A percentile compares a stretch with the other conserved stretches of the same genome.
These are phyloP conservation scores for Zizania latifolia DNA, from an alignment of 176 grass and related monocot species.

Conservation along the genomic window DNA sequence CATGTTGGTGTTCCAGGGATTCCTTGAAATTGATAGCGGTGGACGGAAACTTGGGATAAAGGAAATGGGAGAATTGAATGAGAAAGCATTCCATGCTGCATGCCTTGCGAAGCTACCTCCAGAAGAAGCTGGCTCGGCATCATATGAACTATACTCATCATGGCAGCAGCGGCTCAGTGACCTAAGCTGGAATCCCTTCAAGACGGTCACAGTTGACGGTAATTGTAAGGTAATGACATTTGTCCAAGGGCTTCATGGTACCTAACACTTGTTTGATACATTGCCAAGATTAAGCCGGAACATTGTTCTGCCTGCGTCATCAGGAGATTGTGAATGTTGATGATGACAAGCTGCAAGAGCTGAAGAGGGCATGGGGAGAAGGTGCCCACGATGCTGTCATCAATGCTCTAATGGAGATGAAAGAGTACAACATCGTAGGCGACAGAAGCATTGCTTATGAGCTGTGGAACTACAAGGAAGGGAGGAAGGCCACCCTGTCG, in stretches of 20 bases:
- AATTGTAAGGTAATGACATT: conserved; percentile 1
- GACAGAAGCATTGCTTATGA: conserved; percentile 4
- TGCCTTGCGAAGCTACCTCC: conserved; percentile 23
- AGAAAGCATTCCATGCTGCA: conserved; percentile 18
- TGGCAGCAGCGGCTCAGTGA: conserved; percentile 34
- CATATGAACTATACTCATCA: conserved; percentile 4
- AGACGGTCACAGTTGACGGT: conserved; percentile 12
- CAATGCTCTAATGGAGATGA: conserved; percentile 22
- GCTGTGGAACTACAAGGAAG: conserved; percentile 32
- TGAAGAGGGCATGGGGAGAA: conserved; percentile 26
- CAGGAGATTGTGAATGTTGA: conserved; percentile 26
- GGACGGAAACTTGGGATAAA: conserved; percentile 31
- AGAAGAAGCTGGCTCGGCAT: not conserved
- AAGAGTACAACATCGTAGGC: not conserved
- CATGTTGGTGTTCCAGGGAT: conserved; percentile 13
- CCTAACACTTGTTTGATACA: not conserved
- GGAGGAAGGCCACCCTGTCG: conserved; percentile 20
- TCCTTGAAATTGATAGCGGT: not conserved
- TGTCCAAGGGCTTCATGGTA: not conserved
- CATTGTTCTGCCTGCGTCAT: not conserved
- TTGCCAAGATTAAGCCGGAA: not conserved
- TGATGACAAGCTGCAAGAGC: conserved; percentile 34
- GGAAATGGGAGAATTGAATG: conserved; percentile 38
- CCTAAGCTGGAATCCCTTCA: conserved; percentile 39
- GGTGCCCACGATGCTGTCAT: conserved; percentile 12